Conservation (phyloP, 1,139 yeast species). For the Debaryomycetaceae sp. region DNA sequence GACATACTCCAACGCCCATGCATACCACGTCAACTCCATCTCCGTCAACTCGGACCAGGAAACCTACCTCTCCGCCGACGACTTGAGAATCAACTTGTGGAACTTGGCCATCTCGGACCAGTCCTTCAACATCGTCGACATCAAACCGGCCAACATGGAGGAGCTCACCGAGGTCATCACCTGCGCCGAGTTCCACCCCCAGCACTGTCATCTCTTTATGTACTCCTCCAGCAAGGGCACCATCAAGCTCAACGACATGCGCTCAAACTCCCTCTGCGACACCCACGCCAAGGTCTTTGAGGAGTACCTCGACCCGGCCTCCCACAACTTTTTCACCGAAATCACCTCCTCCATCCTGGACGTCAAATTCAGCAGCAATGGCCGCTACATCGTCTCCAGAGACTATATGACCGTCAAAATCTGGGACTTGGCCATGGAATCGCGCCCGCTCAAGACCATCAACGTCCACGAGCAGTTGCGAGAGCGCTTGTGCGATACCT, state of each 20-base stretch:
- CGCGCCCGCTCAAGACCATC: conserved; percentile 85
- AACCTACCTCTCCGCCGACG: conserved; percentile 89
- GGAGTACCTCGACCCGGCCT: conserved; percentile 86
- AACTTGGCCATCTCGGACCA: conserved; percentile 91
- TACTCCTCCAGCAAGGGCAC: conserved; percentile 96
- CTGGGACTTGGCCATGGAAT: conserved; percentile 98
- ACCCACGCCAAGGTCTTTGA: conserved; percentile 81
- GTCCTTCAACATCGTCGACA: conserved; percentile 92
- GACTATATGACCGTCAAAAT: conserved; percentile 96
- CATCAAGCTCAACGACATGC: conserved; percentile 92
- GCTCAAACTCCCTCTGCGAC: conserved; percentile 91
- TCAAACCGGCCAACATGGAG: conserved; percentile 97
- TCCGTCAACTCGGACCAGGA: conserved; percentile 94
- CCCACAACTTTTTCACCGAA: conserved; percentile 94
- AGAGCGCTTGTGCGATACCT: conserved; percentile 90
- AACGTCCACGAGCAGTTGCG: conserved; percentile 93
- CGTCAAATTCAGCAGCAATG: conserved; percentile 86
- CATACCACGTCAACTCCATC: conserved; percentile 94
- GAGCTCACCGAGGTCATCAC: conserved; percentile 97
- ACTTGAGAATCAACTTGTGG: conserved; percentile 92
- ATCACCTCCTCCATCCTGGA: conserved; percentile 92
- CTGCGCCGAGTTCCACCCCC: conserved; percentile 95
- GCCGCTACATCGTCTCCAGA: conserved; percentile 87
- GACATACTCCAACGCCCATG: conserved; percentile 92
- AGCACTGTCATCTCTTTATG: conserved; percentile 87